Conservation (phyloP, 1,284 basidiomycete species). For the Boletellus dicymbophilus region DNA sequence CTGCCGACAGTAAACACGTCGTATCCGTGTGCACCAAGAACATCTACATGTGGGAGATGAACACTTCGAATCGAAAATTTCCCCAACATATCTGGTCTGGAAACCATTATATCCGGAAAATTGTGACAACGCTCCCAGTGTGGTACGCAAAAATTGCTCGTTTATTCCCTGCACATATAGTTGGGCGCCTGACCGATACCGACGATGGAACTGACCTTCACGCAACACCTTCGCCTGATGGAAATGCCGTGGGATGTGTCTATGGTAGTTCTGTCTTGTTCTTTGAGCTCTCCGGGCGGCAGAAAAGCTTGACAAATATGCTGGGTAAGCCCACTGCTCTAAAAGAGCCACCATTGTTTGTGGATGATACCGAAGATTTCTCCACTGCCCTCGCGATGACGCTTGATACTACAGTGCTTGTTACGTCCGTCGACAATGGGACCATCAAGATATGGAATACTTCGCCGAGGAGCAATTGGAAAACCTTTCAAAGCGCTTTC, state of each 20-base stretch:
- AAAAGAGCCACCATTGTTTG: slow-evolving; percentile 13
- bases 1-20: slow-evolving; percentile 17
- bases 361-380: background rate
- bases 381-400: slow-evolving; percentile 13
- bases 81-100: slow-evolving; percentile 18
- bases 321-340: slow-evolving; percentile 4
- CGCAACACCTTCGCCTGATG: slow-evolving; percentile 10
- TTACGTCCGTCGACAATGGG: slow-evolving; percentile 11
- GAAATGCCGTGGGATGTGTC: slow-evolving; percentile 7
- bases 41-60: slow-evolving; percentile 14
- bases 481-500: background rate
- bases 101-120: slow-evolving; percentile 11
- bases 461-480: slow-evolving; percentile 9
- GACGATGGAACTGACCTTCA: slow-evolving; percentile 12
- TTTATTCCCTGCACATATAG: slow-evolving; percentile 5
- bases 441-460: slow-evolving; percentile 17
- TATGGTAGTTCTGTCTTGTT: slow-evolving; percentile 3
- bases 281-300: slow-evolving; percentile 1
- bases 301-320: slow-evolving; percentile 11
- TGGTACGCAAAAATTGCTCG: slow-evolving; percentile 20
- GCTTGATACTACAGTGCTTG: slow-evolving; percentile 7
- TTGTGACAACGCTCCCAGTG: slow-evolving; percentile 10
- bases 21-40: slow-evolving; percentile 14
- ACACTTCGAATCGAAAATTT: slow-evolving; percentile 6
- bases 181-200: slow-evolving; percentile 5